Percentiles rank a stretch among this genome's conserved stretches.
phyloP scores from a whole-genome alignment of 768 basidiomycete genomes.

The Cystofilobasidium macerans region DNA sequence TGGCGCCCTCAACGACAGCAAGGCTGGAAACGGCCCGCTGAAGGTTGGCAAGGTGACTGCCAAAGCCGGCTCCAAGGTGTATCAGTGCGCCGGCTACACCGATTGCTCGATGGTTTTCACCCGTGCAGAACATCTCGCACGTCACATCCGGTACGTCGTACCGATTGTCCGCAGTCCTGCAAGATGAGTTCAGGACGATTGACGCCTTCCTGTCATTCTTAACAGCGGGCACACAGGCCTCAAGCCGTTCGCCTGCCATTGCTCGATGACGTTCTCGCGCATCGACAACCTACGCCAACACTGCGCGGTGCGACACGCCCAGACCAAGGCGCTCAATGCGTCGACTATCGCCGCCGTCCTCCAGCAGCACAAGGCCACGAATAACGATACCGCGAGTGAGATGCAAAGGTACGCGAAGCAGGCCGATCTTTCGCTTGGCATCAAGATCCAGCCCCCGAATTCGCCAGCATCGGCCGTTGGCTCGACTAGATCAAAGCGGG shows the following conservation, averaged over 20 bases:
- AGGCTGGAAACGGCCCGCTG: no score
- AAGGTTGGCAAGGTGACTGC: slow-evolving; percentile 20
- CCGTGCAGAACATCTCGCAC: slow-evolving; percentile 84
- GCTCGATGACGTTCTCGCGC: slow-evolving; percentile 85
- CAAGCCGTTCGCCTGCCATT: slow-evolving; percentile 90
- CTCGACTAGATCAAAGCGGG: no score
- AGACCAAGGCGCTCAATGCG: slow-evolving; percentile 46
- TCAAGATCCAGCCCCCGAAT: no score
- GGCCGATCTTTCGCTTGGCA: not conserved
- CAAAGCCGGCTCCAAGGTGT: slow-evolving; percentile 55
- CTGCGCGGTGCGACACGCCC: slow-evolving; percentile 92
- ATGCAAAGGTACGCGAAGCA: not conserved
- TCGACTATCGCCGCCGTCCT: slow-evolving; percentile 35
- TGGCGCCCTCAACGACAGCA: not conserved
- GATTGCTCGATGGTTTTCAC: slow-evolving; percentile 96
- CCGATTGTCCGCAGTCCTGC: not conserved
- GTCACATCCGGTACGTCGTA: slow-evolving; percentile 72
- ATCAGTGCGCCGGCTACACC: slow-evolving; percentile 87
- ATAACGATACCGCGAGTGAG: not conserved
- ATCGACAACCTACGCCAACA: slow-evolving; percentile 96
- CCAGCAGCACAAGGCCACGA: slow-evolving; percentile 35
- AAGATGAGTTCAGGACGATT: slow-evolving; percentile 28
- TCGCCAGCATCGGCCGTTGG: no score
- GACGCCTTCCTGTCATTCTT: slow-evolving; percentile 5
- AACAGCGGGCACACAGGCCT: slow-evolving; percentile 94